Conservation (phyloP, 768 basidiomycete genomes). For the Kwoniella botswanensis region DNA sequence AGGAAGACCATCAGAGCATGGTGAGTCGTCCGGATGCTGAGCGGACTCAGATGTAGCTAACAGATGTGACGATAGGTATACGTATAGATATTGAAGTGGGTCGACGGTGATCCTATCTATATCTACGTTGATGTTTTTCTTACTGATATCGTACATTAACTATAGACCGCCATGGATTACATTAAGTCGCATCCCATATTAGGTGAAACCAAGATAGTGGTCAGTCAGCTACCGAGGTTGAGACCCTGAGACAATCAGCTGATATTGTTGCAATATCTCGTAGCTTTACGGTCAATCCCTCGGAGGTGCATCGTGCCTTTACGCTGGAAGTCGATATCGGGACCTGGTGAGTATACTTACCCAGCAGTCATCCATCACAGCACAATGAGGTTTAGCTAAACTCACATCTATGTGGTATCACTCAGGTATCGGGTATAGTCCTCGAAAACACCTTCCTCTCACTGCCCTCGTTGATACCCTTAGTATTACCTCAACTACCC, state of each 20-base stretch:
- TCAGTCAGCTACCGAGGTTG: slow-evolving; percentile 35
- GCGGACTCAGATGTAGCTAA: neutral
- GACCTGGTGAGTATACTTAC: slow-evolving; percentile 63
- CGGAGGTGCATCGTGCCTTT: slow-evolving; percentile 89
- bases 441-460: slow-evolving; percentile 94
- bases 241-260: too few relatives aligned
- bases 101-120: neutral
- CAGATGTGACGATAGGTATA: slow-evolving; percentile 64
- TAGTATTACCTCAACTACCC: slow-evolving; percentile 73
- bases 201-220: slow-evolving; percentile 70
- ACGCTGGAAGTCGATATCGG: slow-evolving; percentile 79
- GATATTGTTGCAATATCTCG: too few relatives aligned
- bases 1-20: slow-evolving; percentile 82
- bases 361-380: too few relatives aligned
- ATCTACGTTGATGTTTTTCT: too few relatives aligned
- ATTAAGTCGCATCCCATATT: slow-evolving; percentile 70
- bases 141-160: too few relatives aligned
- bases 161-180: slow-evolving; percentile 69
- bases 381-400: neutral
- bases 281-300: slow-evolving; percentile 61
- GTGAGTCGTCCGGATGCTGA: slow-evolving; percentile 59
- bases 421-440: slow-evolving; percentile 75
- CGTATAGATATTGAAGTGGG: slow-evolving; percentile 82
- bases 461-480: slow-evolving; percentile 78
- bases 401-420: neutral